Percentiles rank a stretch among this genome's conserved stretches.
phyloP scores from a whole-genome alignment of 257 asterid species.

The Nicotiana attenuata region DNA sequence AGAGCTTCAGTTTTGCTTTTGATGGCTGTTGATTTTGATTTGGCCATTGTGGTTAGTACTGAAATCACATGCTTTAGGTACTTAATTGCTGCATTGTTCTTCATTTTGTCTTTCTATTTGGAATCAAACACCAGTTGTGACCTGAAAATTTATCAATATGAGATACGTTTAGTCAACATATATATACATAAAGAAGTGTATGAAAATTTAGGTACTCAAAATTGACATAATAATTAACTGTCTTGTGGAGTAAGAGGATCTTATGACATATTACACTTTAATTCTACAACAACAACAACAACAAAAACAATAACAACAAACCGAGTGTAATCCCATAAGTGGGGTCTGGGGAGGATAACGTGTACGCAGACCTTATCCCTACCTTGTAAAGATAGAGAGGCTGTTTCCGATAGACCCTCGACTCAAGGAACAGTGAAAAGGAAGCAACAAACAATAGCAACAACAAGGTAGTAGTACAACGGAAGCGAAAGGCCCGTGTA shows the following conservation, averaged over 20 bases:
- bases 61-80: slow-evolving; percentile 38
- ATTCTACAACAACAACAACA: too few relatives aligned
- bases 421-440: too few relatives aligned
- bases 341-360: fast-evolving
- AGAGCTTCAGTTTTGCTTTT: slow-evolving; percentile 45
- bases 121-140: background rate
- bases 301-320: too few relatives aligned
- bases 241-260: background rate
- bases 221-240: background rate
- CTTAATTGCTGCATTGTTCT: slow-evolving; percentile 17
- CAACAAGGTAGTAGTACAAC: too few relatives aligned
- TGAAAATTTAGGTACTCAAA: background rate
- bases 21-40: slow-evolving; percentile 45
- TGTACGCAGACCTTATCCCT: too few relatives aligned
- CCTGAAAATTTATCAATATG: background rate
- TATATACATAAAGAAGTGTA: background rate
- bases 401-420: too few relatives aligned
- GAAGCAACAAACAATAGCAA: too few relatives aligned
- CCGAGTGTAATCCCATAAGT: too few relatives aligned
- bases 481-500: too few relatives aligned
- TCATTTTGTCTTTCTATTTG: slow-evolving; percentile 9
- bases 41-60: slow-evolving; percentile 30
- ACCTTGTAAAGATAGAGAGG: too few relatives aligned
- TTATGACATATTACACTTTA: background rate
- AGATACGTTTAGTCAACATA: background rate